Evolutionary conservation across 768 basidiomycete species (phyloP).

Genomic region (Coprinopsis sp.): DNA sequence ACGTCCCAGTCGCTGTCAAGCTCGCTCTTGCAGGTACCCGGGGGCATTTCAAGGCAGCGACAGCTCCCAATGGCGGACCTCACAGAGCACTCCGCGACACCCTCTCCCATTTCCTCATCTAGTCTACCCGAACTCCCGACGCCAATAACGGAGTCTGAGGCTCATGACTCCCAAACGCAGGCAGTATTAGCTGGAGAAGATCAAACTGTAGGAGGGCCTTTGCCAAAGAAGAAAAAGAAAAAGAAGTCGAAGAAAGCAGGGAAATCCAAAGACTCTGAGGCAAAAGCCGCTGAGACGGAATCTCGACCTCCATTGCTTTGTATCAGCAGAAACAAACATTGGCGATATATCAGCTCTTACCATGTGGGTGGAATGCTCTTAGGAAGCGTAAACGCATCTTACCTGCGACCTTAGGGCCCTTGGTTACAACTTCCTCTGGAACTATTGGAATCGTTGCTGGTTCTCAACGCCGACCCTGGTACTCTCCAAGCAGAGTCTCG

Average conservation of each 20-base stretch:
- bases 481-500: constrained; percentile 50
- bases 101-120: too few species aligned
- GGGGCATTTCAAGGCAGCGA: too few species aligned
- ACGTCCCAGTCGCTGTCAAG: too few species aligned
- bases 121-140: too few species aligned
- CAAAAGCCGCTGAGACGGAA: constrained; percentile 31
- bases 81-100: too few species aligned
- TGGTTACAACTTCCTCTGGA: constrained; percentile 90
- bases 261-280: constrained; percentile 37
- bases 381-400: constrained; percentile 12
- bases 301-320: constrained; percentile 64
- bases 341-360: constrained; percentile 90
- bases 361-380: constrained; percentile 52
- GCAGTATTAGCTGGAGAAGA: constrained; percentile 4
- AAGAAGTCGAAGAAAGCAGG: constrained; percentile 18
- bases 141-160: too few species aligned
- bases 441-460: constrained; percentile 74
- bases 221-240: constrained; percentile 16
- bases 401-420: constrained; percentile 60
- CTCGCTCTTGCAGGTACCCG: too few species aligned
- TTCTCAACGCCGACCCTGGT: constrained; percentile 72
- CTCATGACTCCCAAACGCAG: too few species aligned
- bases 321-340: constrained; percentile 91
- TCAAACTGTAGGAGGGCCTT: background rate
- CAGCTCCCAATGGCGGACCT: too few species aligned